phyloP scores from a whole-genome alignment of 352 stramenopile genomes.

The Phytophthora pseudosyringae region DNA sequence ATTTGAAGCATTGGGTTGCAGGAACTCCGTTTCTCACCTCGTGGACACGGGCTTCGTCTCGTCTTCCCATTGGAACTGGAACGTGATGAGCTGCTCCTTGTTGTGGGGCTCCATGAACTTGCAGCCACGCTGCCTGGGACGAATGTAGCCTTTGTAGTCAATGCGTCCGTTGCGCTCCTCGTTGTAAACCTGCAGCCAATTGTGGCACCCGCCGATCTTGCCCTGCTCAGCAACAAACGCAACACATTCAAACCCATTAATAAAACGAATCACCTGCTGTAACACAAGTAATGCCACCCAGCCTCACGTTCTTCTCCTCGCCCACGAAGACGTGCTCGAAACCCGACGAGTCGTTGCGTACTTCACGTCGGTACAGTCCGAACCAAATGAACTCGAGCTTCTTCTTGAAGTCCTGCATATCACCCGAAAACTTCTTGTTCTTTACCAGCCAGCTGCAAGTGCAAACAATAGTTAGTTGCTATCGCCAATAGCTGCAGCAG shows the following conservation, averaged over 20 bases:
- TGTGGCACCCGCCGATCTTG: slow-evolving; percentile 95
- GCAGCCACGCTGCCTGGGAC: slow-evolving; percentile 78
- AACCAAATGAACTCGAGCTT: slow-evolving; percentile 97
- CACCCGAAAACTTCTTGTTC: slow-evolving; percentile 85
- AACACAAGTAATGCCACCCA: neutral
- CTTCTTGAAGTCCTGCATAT: slow-evolving; percentile 83
- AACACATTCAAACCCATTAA: neutral
- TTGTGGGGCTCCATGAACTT: slow-evolving; percentile 77
- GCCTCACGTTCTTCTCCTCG: slow-evolving; percentile 91
- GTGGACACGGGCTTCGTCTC: slow-evolving; percentile 92
- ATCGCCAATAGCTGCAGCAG: neutral
- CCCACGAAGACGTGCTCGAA: slow-evolving; percentile 98
- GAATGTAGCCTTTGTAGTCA: slow-evolving; percentile 95
- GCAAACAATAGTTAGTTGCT: neutral
- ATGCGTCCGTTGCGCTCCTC: slow-evolving; percentile 93
- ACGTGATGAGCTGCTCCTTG: slow-evolving; percentile 93
- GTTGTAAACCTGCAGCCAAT: slow-evolving; percentile 97
- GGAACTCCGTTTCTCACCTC: slow-evolving; percentile 43
- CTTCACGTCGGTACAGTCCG: slow-evolving; percentile 91
- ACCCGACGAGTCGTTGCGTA: slow-evolving; percentile 90
- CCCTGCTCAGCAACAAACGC: slow-evolving; percentile 42
- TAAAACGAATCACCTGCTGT: neutral
- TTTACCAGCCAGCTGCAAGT: slow-evolving; percentile 74
- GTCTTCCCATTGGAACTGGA: slow-evolving; percentile 94
- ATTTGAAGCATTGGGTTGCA: neutral